Base-by-base conservation (phyloP, 805 yeast genomes). In the Cyberlindnera subsufficiens region DNA sequence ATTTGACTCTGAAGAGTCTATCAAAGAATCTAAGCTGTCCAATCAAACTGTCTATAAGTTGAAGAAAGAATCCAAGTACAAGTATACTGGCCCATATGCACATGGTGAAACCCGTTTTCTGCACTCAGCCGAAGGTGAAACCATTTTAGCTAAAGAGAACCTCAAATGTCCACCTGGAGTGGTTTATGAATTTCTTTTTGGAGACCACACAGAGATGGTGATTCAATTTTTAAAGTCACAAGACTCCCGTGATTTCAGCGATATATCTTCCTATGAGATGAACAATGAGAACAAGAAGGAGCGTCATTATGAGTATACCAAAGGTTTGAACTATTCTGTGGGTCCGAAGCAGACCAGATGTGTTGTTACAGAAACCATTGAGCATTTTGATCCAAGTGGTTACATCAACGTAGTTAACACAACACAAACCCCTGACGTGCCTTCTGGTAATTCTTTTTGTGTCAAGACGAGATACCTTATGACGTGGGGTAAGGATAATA, bases 261-360 rank as follows among this genome's bases (percentile, higher is more conserved):
- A 61, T 39, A 56, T 72, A 50, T 48, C 65, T 2, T 46, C 43
- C 8, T 69, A 64, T 34, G 58, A 56, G 17, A 49, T 51, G 4
- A 63, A 68, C 31, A 69, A 66, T 20, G 69, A 70, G 9, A 74
- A 69, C 4, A 60, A 62, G 22, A 60, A 66, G 37, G 72, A 66
- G 37, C 64, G 95, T 42, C 60, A 65, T 4, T 90, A 76, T 58
- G 71, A 74, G 5, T 93, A 90, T 61, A 73, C 75, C 38, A 86
- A 86, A 61, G 87, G 83, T 1, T 69, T 93, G 43, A 78, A 80
- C 40, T 89, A 77, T 41, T 76, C 96, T 1, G 79, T 93, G 31
- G 99, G 99, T 0, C 99, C 99, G 11, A 89, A 87, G 54, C 87
- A 91, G 19, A 90, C 99, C 3, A 78, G 74, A 43, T 86, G 95